phyloP scores from a whole-genome alignment of 1,284 basidiomycete species.

The Phellinidium pouzarii region DNA sequence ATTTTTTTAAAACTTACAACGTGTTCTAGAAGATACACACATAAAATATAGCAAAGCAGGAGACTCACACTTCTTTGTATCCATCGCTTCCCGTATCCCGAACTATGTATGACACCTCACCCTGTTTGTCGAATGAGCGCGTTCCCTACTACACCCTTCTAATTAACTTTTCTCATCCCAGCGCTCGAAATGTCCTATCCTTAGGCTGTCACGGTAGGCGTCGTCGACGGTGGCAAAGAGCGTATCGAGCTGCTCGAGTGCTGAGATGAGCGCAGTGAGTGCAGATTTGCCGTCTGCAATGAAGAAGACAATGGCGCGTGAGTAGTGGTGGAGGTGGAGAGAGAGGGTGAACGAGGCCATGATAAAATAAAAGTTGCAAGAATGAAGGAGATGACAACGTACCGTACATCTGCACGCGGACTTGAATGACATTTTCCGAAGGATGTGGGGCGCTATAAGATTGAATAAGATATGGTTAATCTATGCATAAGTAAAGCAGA shows the following conservation, averaged over 20 bases:
- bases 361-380: no score
- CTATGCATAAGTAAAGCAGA: neutral
- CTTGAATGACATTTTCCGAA: slow-evolving; percentile 92
- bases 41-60: no score
- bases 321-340: slow-evolving; percentile 1
- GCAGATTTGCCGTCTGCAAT: slow-evolving; percentile 70
- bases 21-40: no score
- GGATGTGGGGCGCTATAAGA: slow-evolving; percentile 88
- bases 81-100: no score
- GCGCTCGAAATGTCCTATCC: slow-evolving; percentile 45
- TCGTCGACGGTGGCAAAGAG: slow-evolving; percentile 65
- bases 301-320: neutral
- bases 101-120: no score
- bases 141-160: no score
- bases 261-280: slow-evolving; percentile 67
- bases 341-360: slow-evolving; percentile 1
- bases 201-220: slow-evolving; percentile 55
- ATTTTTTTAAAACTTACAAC: no score
- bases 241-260: slow-evolving; percentile 69
- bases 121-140: no score
- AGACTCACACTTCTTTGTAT: no score
- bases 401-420: slow-evolving; percentile 99
- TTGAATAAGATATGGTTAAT: slow-evolving; percentile 11
- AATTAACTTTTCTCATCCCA: slow-evolving; percentile 66
- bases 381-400: slow-evolving; percentile 30